Conservation (phyloP, 345 rosid genomes). For the Lepidium africanum region DNA sequence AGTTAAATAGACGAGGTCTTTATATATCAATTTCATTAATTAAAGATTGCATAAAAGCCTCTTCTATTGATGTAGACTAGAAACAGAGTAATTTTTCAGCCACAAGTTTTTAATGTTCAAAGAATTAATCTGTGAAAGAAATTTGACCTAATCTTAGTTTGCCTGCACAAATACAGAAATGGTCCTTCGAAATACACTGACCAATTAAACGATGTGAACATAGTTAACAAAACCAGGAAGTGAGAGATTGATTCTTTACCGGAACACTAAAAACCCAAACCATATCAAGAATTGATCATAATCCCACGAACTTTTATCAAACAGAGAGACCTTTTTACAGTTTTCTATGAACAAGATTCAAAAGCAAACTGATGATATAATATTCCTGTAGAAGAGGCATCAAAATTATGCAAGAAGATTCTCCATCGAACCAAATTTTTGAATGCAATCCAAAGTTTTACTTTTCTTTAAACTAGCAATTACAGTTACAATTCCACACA, state of each 20-base stretch:
- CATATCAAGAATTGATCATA: neutral
- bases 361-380: neutral
- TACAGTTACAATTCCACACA: conserved; percentile 12
- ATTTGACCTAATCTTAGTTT: neutral
- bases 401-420: neutral
- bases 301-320: neutral
- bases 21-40: no score
- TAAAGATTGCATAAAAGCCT: no score
- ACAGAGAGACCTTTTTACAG: neutral
- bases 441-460: neutral
- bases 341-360: neutral
- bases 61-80: neutral
- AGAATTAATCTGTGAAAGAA: neutral
- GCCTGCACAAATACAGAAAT: neutral
- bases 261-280: neutral
- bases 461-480: conserved; percentile 2
- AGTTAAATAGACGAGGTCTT: no score
- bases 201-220: neutral
- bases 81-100: neutral
- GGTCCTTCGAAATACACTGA: neutral
- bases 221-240: neutral
- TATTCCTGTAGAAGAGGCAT: neutral
- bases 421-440: neutral
- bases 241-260: neutral
- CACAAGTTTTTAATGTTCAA: neutral